These are phyloP conservation scores for Melanomma pulvis-pyrius DNA, from an alignment of 495 filamentous ascomycete species.

Conservation along the genomic window DNA sequence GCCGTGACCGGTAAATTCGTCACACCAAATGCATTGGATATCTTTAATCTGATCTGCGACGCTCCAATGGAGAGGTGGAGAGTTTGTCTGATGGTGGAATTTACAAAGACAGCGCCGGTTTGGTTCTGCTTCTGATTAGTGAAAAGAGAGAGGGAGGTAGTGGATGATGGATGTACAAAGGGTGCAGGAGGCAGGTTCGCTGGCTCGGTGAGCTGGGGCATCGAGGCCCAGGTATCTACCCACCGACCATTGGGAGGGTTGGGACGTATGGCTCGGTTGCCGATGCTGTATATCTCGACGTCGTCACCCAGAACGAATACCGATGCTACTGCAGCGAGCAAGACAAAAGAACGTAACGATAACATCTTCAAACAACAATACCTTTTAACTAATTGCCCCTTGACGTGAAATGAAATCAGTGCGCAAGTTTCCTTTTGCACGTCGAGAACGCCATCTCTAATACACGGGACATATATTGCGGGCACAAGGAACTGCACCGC, in stretches of 20 bases:
- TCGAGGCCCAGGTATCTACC: slow-evolving; percentile 67
- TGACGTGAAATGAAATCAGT: too few species aligned
- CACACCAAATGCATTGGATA: slow-evolving; percentile 69
- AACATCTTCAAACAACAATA: background rate
- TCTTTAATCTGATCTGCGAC: slow-evolving; percentile 60
- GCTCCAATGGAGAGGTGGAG: slow-evolving; percentile 60
- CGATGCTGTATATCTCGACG: background rate
- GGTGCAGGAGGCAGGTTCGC: slow-evolving; percentile 63
- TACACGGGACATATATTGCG: slow-evolving; percentile 8
- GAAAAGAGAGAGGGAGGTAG: background rate
- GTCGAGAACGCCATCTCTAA: background rate
- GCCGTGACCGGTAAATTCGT: slow-evolving; percentile 63
- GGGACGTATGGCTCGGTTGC: background rate
- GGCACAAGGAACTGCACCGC: slow-evolving; percentile 11
- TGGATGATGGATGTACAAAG: slow-evolving; percentile 52
- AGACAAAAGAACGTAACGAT: background rate
- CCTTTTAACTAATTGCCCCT: background rate
- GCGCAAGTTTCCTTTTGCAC: background rate
- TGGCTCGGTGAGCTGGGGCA: slow-evolving; percentile 67
- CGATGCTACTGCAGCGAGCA: background rate
- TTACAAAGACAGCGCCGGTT: slow-evolving; percentile 46
- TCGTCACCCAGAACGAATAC: background rate
- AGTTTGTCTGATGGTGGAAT: slow-evolving; percentile 70
- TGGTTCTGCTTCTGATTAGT: slow-evolving; percentile 40
- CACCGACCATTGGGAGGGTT: slow-evolving; percentile 52